Evolutionary conservation across 2,329 filamentous ascomycete genomes (phyloP), one percentile per base, ranked within the genome.

Genomic region (Ophiostoma sp.): DNA sequence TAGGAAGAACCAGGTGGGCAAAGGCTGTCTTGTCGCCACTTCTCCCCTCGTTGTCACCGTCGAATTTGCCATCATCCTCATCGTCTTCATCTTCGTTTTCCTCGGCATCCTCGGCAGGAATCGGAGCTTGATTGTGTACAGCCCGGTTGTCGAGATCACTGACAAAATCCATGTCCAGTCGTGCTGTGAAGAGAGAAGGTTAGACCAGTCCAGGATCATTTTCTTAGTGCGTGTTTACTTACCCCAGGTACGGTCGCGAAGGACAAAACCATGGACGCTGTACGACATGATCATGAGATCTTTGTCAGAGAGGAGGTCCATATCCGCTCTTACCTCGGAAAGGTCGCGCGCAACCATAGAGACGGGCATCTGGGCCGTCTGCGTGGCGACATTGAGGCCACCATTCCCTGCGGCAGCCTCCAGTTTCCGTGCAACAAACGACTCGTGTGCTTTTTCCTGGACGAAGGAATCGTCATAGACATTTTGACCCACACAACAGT

Each of bases 231-330:
- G 33, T 63, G 11, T n/a, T 17, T 66, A 8, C 63, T 68, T 48
- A 68, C 63, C 63, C 63, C 39, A 68, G 2, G 63, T 48, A n/a
- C 63, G 63, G 39, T 48, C 42, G 1, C 63, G 39, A 22, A 68
- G 63, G 15, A 68, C 25, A 68, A 31, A 68, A 12, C 63, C 63
- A 15, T 28, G 42, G 4, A 50, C 63, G 7, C 22, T 1, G 17
- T 28, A 68, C 22, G 63, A 50, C 63, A 68, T 68, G 22, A 68
- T 68, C 22, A 68, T 48, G 19, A 68, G 15, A 6, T 68, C 63
- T 12, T 7, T 22, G 2, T 45, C 39, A 15, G 22, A 9, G 1
- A 50, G 22, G 5, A 31, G 12, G 8, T 22, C 15, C 39, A 3
- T 19, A 28, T 48, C 22, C 22, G 39, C 39, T 1, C 9, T 31